phyloP scores from a whole-genome alignment of 371 early-diverging fungal genomes.

The Mucor plumbeus region DNA sequence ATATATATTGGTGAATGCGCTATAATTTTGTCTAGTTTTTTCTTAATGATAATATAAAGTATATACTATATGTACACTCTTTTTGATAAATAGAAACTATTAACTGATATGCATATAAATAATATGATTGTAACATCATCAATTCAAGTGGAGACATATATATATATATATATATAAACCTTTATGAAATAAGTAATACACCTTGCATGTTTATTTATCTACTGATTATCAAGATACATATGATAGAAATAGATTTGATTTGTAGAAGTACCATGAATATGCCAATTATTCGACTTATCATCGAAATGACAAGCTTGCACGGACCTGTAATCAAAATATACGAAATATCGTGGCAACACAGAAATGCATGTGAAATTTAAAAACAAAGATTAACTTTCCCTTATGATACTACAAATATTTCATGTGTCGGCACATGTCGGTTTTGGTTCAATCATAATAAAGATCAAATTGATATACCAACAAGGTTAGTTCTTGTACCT shows the following conservation, averaged over 20 bases:
- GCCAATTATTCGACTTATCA: not conserved
- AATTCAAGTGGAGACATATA: too few species aligned
- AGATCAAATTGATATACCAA: not conserved
- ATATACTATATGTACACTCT: too few species aligned
- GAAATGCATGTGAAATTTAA: slow-evolving; percentile 6
- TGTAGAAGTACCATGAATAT: too few species aligned
- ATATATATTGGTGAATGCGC: too few species aligned
- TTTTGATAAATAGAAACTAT: too few species aligned
- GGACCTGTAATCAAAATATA: slow-evolving; percentile 2
- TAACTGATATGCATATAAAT: too few species aligned
- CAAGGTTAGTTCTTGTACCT: too few species aligned
- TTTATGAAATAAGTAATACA: not conserved
- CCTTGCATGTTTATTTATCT: not conserved
- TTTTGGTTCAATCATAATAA: not conserved
- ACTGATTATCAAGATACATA: not conserved
- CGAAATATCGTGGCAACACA: slow-evolving; percentile 5
- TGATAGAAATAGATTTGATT: too few species aligned
- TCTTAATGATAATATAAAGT: too few species aligned
- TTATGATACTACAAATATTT: not conserved
- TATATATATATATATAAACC: too few species aligned
- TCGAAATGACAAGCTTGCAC: slow-evolving; percentile 6
- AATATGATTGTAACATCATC: too few species aligned
- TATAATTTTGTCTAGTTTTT: too few species aligned
- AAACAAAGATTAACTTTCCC: not conserved
- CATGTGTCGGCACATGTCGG: slow-evolving; percentile 4